Evolutionary conservation across 83 land plant species (phyloP).

Genomic region (Diphasiastrum complanatum): DNA sequence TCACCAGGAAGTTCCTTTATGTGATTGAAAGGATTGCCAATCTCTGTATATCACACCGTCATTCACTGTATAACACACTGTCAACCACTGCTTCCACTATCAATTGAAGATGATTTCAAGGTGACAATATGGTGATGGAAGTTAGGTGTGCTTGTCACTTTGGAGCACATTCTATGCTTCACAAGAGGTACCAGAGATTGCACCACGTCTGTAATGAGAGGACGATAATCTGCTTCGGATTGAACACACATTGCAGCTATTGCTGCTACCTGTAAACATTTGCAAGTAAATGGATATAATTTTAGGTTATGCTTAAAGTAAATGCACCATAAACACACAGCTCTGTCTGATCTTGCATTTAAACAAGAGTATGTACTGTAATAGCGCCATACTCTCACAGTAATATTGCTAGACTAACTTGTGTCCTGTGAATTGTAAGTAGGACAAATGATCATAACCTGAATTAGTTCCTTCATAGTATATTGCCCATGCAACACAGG

Average conservation of each 20-base stretch:
- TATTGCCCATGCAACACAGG: constrained; percentile 17
- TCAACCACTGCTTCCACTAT: too few relatives aligned
- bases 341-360: neutral
- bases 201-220: constrained; percentile 24
- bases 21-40: too few relatives aligned
- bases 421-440: neutral
- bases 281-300: neutral
- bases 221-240: constrained; percentile 28
- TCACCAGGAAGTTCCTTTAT: too few relatives aligned
- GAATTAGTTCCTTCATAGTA: constrained; percentile 20
- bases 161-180: too few relatives aligned
- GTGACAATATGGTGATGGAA: too few relatives aligned
- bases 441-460: constrained; percentile 5
- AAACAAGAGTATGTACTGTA: neutral
- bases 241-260: constrained; percentile 26
- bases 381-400: neutral
- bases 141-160: too few relatives aligned
- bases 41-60: too few relatives aligned
- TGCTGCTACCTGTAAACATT: constrained; percentile 16
- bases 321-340: neutral
- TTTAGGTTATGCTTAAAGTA: neutral
- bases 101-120: too few relatives aligned
- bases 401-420: neutral
- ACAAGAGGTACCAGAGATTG: constrained; percentile 23
- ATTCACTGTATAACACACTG: too few relatives aligned